Conservation (phyloP, 202 grass and related monocot species). For the Carex arenaria region DNA sequence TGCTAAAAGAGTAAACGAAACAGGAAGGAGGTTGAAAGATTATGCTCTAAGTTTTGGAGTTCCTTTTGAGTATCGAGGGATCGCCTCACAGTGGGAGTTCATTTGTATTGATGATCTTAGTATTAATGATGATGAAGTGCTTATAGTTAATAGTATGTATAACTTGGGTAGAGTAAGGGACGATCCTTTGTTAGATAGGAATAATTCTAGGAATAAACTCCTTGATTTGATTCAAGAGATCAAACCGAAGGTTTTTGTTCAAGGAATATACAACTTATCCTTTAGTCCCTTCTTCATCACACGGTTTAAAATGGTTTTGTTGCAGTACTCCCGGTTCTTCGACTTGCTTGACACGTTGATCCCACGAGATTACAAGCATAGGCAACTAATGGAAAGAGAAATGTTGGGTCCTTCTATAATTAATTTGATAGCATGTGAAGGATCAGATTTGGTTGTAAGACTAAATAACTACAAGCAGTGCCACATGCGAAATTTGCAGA, state of each 20-base stretch:
- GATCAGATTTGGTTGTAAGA: slow-evolving; percentile 44
- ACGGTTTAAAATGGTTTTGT: slow-evolving; percentile 38
- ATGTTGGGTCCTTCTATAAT: slow-evolving; percentile 10
- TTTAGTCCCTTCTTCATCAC: slow-evolving; percentile 50
- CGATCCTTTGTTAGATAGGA: too few relatives aligned
- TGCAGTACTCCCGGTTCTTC: slow-evolving; percentile 33
- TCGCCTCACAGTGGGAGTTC: slow-evolving; percentile 50
- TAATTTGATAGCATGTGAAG: slow-evolving; percentile 64
- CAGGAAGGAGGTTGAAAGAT: slow-evolving; percentile 32
- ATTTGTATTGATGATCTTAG: slow-evolving; percentile 40
- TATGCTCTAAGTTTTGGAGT: slow-evolving; percentile 59
- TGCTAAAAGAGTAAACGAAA: slow-evolving; percentile 7
- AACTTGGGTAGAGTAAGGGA: too few relatives aligned
- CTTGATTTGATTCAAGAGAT: slow-evolving; percentile 38
- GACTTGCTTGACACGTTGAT: slow-evolving; percentile 40
- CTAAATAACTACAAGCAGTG: slow-evolving; percentile 52
- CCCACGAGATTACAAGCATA: slow-evolving; percentile 32
- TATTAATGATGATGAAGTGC: slow-evolving; percentile 43
- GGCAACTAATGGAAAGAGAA: slow-evolving; percentile 39
- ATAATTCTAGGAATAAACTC: background rate
- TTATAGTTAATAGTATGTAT: slow-evolving; percentile 44
- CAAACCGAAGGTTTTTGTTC: slow-evolving; percentile 42
- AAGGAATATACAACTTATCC: slow-evolving; percentile 36
- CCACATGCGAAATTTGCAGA: slow-evolving; percentile 36
- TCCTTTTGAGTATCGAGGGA: slow-evolving; percentile 44